Evolutionary conservation across 1,284 basidiomycete genomes (phyloP), one percentile per base, ranked within the genome.

Genomic region (Cutaneotrichosporon sp.): DNA sequence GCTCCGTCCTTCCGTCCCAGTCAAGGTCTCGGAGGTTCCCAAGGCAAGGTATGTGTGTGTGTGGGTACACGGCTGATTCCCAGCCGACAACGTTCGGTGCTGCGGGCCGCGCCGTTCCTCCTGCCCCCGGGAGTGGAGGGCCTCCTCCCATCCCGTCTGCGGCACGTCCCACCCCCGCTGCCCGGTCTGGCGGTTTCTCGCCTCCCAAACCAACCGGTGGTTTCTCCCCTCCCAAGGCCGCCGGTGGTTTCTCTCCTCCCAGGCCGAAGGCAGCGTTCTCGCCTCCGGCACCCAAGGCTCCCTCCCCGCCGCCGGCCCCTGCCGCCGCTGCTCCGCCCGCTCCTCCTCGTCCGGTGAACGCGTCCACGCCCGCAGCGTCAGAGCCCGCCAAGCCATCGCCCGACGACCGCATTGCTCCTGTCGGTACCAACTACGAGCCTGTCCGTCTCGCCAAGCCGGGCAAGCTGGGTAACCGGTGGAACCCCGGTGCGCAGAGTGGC

Each of bases 371-470:
- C 0, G 64, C 66, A 2, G 52, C 62, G 7, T n/a, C 46, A 11
- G 62, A 66, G 35, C 34, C 84, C 0, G 78, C 82, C 0, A 89
- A 88, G 64, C 86, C 87, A 17, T 73, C 77, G 0, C 82, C 83
- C 54, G 87, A 90, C 0, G 88, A 91, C 70, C 82, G 82, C 14
- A 91, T 91, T 62, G 86, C 79, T 1, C 87, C 87, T 2, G 84
- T 88, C 14, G 88, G 89, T 42, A 90, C 90, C 1, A 82, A 85
- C 3, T 96, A 92, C 71, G 87, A 84, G 2, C 91, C 92, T 2
- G 89, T 96, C 56, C 82, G 82, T 51, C 79, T 96, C 6, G 81
- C 84, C 31, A 79, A 83, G n/a, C 91, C 91, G 1, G 71, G 71
- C 38, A 94, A 86, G 72, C 80, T 96, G 38, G 85, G 79, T 59